These are phyloP conservation scores for Trichoderma asperelloides DNA, from an alignment of 495 filamentous ascomycete genomes.

Conservation along the genomic window DNA sequence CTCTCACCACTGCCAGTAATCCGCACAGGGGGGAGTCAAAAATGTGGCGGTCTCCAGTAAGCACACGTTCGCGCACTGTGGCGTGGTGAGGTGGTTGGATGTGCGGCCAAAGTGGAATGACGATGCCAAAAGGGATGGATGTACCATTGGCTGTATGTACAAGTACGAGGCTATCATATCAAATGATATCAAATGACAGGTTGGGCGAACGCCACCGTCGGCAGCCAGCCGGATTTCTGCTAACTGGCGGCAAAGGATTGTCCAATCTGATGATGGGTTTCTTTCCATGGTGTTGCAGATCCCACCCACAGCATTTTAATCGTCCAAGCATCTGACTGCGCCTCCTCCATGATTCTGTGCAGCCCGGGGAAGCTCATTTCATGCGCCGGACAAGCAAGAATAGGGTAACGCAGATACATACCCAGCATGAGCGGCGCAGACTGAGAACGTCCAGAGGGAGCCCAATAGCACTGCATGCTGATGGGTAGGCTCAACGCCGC, in stretches of 20 bases:
- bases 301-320: not conserved
- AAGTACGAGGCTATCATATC: not conserved
- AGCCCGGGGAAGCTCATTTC: not conserved
- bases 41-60: not conserved
- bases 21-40: not conserved
- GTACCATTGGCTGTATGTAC: not conserved
- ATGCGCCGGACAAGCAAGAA: too few relatives aligned
- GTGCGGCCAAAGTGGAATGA: not conserved
- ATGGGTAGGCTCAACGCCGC: too few relatives aligned
- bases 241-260: not conserved
- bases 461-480: not conserved
- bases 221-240: conserved; percentile 1
- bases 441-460: not conserved
- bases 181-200: conserved; percentile 3
- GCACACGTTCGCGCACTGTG: not conserved
- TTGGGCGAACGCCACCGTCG: not conserved
- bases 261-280: not conserved
- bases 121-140: not conserved
- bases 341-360: not conserved
- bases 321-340: too few relatives aligned
- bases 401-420: not conserved
- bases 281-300: not conserved
- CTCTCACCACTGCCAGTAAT: not conserved
- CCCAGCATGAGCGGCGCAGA: not conserved
- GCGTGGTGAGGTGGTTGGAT: not conserved